Conservation (phyloP, 164 flowering plant species). For the Annona cherimola region DNA sequence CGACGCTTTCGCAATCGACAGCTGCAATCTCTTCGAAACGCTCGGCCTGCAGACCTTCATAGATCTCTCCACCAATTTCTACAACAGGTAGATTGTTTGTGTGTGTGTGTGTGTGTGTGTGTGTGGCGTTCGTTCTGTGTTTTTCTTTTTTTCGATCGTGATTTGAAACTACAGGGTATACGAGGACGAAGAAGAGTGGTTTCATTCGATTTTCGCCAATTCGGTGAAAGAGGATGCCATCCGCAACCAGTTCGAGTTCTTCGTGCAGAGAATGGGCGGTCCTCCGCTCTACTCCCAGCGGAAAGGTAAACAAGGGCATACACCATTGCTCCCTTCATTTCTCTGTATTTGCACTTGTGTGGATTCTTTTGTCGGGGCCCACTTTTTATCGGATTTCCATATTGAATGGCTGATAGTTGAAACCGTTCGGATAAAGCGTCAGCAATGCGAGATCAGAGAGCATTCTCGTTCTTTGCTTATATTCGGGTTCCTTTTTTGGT, state of each 20-base stretch:
- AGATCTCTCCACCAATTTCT: constrained; percentile 83
- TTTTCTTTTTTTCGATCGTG: not conserved
- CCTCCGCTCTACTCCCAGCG: constrained; percentile 80
- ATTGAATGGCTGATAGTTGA: no score
- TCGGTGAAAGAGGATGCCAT: constrained; percentile 90
- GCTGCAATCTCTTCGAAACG: constrained; percentile 55
- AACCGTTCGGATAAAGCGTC: not conserved
- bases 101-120: not conserved
- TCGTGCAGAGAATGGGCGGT: constrained; percentile 97
- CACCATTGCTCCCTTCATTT: not conserved
- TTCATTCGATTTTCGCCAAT: constrained; percentile 67
- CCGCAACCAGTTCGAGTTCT: constrained; percentile 87
- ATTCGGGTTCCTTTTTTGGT: no score
- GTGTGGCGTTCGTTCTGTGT: not conserved
- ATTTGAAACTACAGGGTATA: constrained; percentile 54
- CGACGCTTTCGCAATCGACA: constrained; percentile 83
- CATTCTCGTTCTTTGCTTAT: no score
- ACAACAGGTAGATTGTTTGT: constrained; percentile 48
- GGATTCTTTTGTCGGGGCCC: not conserved
- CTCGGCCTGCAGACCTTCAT: constrained; percentile 79
- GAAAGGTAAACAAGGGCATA: constrained; percentile 54
- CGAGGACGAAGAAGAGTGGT: constrained; percentile 97
- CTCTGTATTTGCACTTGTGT: not conserved
- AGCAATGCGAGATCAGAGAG: not conserved
- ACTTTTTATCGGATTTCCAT: not conserved